These are phyloP conservation scores for Mortierella antarctica DNA, from an alignment of 192 early-diverging fungal species.

Conservation along the genomic window DNA sequence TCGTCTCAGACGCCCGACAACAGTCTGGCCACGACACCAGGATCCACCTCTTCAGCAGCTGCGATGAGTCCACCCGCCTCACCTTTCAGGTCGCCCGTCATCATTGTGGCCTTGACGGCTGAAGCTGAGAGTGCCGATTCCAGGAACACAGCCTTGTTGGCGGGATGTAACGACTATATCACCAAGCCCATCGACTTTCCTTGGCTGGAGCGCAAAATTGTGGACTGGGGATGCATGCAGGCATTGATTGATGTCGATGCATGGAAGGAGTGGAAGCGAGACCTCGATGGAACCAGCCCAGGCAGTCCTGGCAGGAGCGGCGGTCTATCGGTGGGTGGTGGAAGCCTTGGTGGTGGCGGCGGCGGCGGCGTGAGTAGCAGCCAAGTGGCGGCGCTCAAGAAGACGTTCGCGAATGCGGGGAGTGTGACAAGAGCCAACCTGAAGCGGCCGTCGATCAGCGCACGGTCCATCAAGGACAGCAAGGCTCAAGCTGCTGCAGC, in stretches of 20 bases:
- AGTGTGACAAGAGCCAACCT: conserved; percentile 18
- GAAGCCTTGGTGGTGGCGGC: background rate
- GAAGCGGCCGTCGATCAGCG: conserved; percentile 44
- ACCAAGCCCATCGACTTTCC: conserved; percentile 86
- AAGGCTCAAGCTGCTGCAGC: conserved; percentile 23
- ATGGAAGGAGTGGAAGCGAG: conserved; percentile 67
- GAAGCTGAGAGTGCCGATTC: conserved; percentile 35
- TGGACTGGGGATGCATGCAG: conserved; percentile 95
- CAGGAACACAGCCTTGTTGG: conserved; percentile 74
- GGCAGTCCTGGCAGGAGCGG: conserved; percentile 4
- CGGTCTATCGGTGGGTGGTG: background rate
- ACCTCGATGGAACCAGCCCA: conserved; percentile 25
- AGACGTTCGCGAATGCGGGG: conserved; percentile 7
- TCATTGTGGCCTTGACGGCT: conserved; percentile 91
- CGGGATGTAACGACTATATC: conserved; percentile 92
- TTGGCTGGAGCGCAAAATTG: conserved; percentile 89
- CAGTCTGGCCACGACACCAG: no score
- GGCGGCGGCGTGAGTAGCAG: background rate
- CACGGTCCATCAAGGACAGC: conserved; percentile 36
- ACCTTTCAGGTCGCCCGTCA: conserved; percentile 72
- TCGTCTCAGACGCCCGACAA: background rate
- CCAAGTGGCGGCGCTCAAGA: conserved; percentile 4
- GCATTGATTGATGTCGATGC: conserved; percentile 88
- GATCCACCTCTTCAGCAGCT: background rate
- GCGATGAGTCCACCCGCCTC: conserved; percentile 46